Evolutionary conservation across 2,329 filamentous ascomycete species (phyloP).

Genomic region (Monilinia vaccinii-corymbosi): DNA sequence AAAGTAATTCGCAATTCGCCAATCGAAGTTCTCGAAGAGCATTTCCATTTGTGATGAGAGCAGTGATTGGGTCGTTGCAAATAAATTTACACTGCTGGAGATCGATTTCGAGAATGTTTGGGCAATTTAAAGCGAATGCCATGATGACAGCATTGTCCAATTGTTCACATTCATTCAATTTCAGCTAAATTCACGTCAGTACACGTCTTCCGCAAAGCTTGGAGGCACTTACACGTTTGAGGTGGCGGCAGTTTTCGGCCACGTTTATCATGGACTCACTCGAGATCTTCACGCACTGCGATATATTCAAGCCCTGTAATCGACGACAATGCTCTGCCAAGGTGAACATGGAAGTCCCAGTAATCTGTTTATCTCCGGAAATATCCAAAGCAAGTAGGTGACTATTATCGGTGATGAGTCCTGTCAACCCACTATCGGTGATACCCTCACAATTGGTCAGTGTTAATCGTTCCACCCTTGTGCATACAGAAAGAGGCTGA

Average conservation of each 20-base stretch:
- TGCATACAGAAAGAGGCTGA: constrained; percentile 71
- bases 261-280: constrained; percentile 77
- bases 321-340: constrained; percentile 75
- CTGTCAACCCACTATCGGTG: constrained; percentile 74
- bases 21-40: constrained; percentile 86
- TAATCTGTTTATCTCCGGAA: constrained; percentile 70
- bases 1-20: constrained; percentile 74
- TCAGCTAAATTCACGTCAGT: constrained; percentile 49
- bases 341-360: constrained; percentile 67
- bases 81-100: constrained; percentile 77
- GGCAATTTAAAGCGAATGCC: constrained; percentile 80
- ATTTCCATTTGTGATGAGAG: constrained; percentile 66
- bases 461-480: constrained; percentile 84
- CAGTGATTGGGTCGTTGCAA: constrained; percentile 74
- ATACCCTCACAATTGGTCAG: constrained; percentile 81
- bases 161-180: constrained; percentile 87
- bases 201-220: neutral
- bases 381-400: constrained; percentile 86
- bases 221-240: constrained; percentile 62
- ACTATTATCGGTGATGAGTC: constrained; percentile 68
- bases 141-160: constrained; percentile 73
- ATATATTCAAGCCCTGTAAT: constrained; percentile 88
- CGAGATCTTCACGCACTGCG: constrained; percentile 73
- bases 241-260: constrained; percentile 71
- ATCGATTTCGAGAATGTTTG: constrained; percentile 92